These are phyloP conservation scores for Schrenkiella parvula DNA, from an alignment of 345 rosid species.

Conservation along the genomic window DNA sequence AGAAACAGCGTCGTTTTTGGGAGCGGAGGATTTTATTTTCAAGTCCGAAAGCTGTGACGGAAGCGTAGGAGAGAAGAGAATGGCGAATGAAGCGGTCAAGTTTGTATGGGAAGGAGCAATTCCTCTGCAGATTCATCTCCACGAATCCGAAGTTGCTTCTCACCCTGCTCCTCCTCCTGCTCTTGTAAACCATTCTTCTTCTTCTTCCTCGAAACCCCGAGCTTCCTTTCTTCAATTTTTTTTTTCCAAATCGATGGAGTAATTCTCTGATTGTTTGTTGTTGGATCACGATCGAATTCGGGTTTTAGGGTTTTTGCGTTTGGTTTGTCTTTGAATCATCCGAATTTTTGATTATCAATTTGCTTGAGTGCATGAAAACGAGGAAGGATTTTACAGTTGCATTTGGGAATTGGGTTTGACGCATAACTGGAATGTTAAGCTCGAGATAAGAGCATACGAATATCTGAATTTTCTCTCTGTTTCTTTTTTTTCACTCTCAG, in stretches of 20 bases:
- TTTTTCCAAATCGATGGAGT: background rate
- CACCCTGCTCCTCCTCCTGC: slow-evolving; percentile 86
- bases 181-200: slow-evolving; percentile 31
- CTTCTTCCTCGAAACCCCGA: background rate
- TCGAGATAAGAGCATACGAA: background rate
- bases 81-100: slow-evolving; percentile 60
- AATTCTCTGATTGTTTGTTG: background rate
- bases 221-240: background rate
- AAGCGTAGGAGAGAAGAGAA: slow-evolving; percentile 6
- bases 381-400: background rate
- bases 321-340: background rate
- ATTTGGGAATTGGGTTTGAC: background rate
- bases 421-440: background rate
- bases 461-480: background rate
- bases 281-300: slow-evolving; percentile 12
- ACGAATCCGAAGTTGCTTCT: slow-evolving; percentile 81
- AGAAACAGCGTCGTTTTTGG: slow-evolving; percentile 20
- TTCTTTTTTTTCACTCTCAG: slow-evolving; percentile 13
- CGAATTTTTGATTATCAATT: background rate
- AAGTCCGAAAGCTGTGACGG: background rate
- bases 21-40: background rate
- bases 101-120: slow-evolving; percentile 89
- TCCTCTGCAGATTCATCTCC: slow-evolving; percentile 83
- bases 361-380: background rate
- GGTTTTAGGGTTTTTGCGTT: background rate